Conservation (phyloP, 768 basidiomycete species). For the Suillus discolor region DNA sequence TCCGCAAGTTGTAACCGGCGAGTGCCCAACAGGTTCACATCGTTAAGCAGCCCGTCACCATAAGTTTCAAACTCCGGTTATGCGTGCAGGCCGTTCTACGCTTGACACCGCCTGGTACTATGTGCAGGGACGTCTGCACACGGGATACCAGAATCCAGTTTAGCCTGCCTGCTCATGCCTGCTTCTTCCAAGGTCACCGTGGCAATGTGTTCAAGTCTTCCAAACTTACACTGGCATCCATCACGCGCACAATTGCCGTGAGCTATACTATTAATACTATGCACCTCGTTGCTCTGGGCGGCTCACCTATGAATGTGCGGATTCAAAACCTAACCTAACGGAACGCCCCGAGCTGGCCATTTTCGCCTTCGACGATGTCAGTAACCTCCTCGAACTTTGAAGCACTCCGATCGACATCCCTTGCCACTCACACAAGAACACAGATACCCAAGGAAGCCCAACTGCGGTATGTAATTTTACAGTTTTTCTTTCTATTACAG, state of each 20-base stretch:
- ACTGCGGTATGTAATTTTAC: background rate
- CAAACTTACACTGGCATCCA: background rate
- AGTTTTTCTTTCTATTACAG: no score
- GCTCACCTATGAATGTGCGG: background rate
- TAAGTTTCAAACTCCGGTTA: background rate
- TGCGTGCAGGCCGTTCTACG: background rate
- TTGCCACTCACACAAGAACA: background rate
- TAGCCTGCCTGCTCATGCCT: background rate
- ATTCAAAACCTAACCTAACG: background rate
- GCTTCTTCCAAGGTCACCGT: background rate
- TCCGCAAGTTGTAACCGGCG: background rate
- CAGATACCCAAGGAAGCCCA: background rate
- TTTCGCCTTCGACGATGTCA: background rate
- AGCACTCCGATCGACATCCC: background rate
- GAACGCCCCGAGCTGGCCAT: background rate
- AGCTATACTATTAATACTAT: background rate
- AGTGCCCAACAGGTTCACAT: background rate
- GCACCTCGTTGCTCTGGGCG: background rate
- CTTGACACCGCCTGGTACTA: background rate
- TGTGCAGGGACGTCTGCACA: background rate
- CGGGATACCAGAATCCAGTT: background rate
- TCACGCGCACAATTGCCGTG: background rate
- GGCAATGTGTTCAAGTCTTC: background rate
- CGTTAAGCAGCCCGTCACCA: no score
- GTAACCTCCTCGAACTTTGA: background rate